Conservation (phyloP, 495 filamentous ascomycete species). For the Aspergillus nidulans region DNA sequence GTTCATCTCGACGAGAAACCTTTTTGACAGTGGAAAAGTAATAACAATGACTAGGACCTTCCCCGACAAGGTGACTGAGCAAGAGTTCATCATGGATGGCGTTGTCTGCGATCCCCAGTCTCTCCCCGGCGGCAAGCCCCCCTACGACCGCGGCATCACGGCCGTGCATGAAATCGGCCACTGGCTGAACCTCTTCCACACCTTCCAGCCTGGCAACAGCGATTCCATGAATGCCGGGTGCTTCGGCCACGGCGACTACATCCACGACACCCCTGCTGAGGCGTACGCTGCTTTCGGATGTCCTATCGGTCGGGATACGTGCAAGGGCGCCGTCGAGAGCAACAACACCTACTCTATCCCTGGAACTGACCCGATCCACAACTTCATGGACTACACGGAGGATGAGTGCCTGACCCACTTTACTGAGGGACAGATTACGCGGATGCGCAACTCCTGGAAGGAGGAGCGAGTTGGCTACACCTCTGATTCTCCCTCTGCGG, state of each 20-base stretch:
- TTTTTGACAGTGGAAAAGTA: too few species aligned
- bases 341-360: neutral
- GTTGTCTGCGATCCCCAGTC: conserved; percentile 10
- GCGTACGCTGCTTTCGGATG: neutral
- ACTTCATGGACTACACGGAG: conserved; percentile 14
- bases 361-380: conserved; percentile 7
- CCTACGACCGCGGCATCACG: conserved; percentile 12
- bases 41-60: conserved; percentile 1
- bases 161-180: conserved; percentile 13
- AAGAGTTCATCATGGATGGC: conserved; percentile 7
- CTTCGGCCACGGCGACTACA: conserved; percentile 9
- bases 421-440: conserved; percentile 1
- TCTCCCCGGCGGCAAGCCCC: conserved; percentile 5
- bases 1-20: neutral
- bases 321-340: neutral
- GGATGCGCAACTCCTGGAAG: conserved; percentile 4
- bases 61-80: neutral
- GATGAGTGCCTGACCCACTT: conserved; percentile 6
- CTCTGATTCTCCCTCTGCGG: neutral
- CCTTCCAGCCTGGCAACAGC: conserved; percentile 3
- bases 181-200: conserved; percentile 14
- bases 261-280: conserved; percentile 11
- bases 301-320: conserved; percentile 1
- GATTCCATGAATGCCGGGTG: conserved; percentile 1
- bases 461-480: neutral